These are phyloP conservation scores for Vaccinium vitisidaea DNA, from an alignment of 148 eudicot genomes.

Conservation along the genomic window DNA sequence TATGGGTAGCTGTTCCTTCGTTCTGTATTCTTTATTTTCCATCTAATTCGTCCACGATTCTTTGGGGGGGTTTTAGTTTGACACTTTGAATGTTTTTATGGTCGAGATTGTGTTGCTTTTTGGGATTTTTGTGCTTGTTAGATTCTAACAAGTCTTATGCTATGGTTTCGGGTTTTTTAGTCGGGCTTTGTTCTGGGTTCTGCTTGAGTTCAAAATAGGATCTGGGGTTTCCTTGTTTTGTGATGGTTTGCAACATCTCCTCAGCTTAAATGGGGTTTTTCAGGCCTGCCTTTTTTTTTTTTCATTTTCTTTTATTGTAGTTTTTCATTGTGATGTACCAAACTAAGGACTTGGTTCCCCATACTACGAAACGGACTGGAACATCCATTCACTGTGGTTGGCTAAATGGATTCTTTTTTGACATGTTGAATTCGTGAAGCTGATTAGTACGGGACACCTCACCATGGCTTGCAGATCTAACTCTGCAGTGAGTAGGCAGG, in stretches of 20 bases:
- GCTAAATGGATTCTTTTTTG: background rate
- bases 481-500: background rate
- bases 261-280: background rate
- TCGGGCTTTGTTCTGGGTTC: constrained; percentile 9
- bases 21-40: background rate
- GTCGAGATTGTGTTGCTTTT: background rate
- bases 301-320: background rate
- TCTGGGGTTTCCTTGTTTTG: constrained; percentile 7
- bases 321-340: background rate
- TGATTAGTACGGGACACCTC: background rate
- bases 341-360: background rate
- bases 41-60: background rate
- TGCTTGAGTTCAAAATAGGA: background rate
- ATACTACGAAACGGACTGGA: background rate
- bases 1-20: background rate
- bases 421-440: background rate
- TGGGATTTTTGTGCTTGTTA: constrained; percentile 11
- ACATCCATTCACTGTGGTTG: background rate
- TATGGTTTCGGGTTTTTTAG: background rate
- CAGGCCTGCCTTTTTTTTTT: background rate
- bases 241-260: background rate
- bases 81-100: background rate
- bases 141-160: background rate
- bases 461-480: background rate
- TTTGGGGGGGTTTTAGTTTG: background rate